A percentile compares a stretch with the other conserved stretches of the same genome.
These are phyloP conservation scores for Rhodotorula taiwanensis DNA, from an alignment of 768 basidiomycete genomes.

Conservation along the genomic window DNA sequence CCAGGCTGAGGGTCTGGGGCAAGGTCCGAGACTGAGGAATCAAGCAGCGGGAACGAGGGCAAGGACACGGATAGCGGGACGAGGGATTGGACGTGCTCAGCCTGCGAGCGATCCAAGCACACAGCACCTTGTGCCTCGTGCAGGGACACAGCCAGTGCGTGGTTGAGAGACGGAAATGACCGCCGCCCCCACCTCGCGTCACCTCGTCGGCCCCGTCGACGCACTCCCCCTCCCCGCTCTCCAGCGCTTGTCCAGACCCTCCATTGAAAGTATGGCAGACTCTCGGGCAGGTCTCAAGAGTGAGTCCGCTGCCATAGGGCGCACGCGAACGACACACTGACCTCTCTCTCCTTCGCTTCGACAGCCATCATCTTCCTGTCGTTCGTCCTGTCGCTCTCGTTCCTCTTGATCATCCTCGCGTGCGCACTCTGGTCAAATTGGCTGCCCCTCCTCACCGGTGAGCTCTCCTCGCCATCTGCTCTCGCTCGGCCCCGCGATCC, in stretches of 20 bases:
- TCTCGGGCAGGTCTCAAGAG: slow-evolving; percentile 59
- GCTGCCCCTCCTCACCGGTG: slow-evolving; percentile 93
- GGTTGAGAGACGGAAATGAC: no score
- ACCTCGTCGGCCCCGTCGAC: background rate
- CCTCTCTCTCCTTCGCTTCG: background rate
- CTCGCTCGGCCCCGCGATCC: background rate
- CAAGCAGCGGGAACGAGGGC: no score
- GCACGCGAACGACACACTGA: background rate
- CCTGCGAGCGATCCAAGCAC: no score
- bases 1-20: no score
- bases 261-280: no score
- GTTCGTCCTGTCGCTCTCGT: slow-evolving; percentile 95
- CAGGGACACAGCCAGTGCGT: no score
- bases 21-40: no score
- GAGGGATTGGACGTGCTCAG: no score
- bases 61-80: no score
- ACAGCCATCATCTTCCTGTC: slow-evolving; percentile 91
- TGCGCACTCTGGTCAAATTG: slow-evolving; percentile 95
- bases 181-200: background rate
- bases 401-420: slow-evolving; percentile 91
- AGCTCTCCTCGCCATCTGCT: slow-evolving; percentile 42
- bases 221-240: background rate
- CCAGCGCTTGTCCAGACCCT: background rate
- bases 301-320: slow-evolving; percentile 44
- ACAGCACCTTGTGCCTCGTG: no score